Conservation (phyloP, 208 protist genomes). For the Trichomonas tenax region DNA sequence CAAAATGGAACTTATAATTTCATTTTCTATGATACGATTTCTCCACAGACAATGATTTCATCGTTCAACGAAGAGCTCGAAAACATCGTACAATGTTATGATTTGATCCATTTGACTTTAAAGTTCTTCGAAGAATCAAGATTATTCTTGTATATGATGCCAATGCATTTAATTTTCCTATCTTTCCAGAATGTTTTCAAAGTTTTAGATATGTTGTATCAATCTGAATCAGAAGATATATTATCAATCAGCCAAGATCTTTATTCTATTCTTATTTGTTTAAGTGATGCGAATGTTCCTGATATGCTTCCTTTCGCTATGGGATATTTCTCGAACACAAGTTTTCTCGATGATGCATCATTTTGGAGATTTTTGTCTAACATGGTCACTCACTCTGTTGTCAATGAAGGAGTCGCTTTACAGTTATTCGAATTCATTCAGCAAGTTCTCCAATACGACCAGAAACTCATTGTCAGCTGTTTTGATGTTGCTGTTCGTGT, state of each 20-base stretch:
- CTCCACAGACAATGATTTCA: neutral
- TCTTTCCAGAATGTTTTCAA: neutral
- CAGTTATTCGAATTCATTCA: neutral
- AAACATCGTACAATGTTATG: neutral
- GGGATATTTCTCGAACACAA: neutral
- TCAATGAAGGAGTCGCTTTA: neutral
- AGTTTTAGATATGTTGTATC: neutral
- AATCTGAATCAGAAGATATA: neutral
- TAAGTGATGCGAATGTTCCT: neutral
- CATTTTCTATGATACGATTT: neutral
- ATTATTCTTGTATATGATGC: neutral
- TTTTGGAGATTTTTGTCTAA: neutral
- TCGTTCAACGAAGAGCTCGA: neutral
- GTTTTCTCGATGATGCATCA: neutral
- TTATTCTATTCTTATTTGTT: neutral
- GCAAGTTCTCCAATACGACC: neutral
- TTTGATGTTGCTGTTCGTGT: neutral
- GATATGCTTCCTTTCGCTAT: neutral
- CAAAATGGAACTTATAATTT: neutral
- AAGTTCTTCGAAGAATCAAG: neutral
- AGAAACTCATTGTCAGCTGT: neutral
- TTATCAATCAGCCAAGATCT: neutral
- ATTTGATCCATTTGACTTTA: neutral
- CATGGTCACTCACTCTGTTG: neutral
- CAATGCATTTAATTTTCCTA: neutral